These are phyloP conservation scores for Pichia deserticola DNA, from an alignment of 805 yeast species.

Conservation along the genomic window DNA sequence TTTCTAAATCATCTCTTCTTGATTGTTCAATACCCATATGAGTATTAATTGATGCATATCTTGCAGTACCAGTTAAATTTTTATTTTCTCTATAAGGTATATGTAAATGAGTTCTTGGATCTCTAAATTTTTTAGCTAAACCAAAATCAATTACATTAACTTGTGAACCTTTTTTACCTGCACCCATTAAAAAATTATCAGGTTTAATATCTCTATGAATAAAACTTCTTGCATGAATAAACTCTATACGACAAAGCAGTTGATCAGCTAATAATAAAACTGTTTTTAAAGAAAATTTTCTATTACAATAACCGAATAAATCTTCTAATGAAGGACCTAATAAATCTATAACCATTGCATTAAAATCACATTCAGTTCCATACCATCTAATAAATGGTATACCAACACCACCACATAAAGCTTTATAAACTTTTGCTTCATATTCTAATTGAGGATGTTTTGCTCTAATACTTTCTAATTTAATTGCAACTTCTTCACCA, in stretches of 20 bases:
- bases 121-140: slow-evolving; percentile 97
- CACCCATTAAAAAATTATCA: slow-evolving; percentile 88
- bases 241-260: slow-evolving; percentile 82
- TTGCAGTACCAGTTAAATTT: slow-evolving; percentile 94
- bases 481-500: slow-evolving; percentile 97
- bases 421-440: slow-evolving; percentile 94
- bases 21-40: slow-evolving; percentile 96
- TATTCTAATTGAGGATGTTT: slow-evolving; percentile 96
- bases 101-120: slow-evolving; percentile 91
- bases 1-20: slow-evolving; percentile 93
- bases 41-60: slow-evolving; percentile 96
- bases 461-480: slow-evolving; percentile 80
- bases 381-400: slow-evolving; percentile 95
- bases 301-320: slow-evolving; percentile 96
- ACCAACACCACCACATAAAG: slow-evolving; percentile 73
- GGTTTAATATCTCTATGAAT: slow-evolving; percentile 97
- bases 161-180: slow-evolving; percentile 61
- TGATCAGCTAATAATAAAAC: slow-evolving; percentile 92
- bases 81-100: slow-evolving; percentile 96
- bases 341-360: slow-evolving; percentile 87
- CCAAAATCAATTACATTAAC: slow-evolving; percentile 95
- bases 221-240: slow-evolving; percentile 80
- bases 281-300: slow-evolving; percentile 80
- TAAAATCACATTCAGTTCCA: slow-evolving; percentile 97
- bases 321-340: slow-evolving; percentile 96